These are phyloP conservation scores for Fragaria iinumae DNA, from an alignment of 306 rosid species.

Conservation along the genomic window DNA sequence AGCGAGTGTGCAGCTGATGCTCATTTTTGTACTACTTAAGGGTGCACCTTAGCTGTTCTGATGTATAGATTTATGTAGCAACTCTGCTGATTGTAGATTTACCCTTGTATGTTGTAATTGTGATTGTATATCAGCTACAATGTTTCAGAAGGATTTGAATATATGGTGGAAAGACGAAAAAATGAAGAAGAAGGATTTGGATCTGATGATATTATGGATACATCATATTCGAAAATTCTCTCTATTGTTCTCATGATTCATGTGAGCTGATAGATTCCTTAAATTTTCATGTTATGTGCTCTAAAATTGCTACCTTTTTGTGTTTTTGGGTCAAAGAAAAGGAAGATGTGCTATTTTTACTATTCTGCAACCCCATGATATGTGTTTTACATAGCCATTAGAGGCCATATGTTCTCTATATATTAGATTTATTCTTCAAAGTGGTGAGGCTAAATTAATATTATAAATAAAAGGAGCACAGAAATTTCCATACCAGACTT, in stretches of 20 bases:
- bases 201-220: not conserved
- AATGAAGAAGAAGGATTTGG: not conserved
- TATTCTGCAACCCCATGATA: not conserved
- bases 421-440: not conserved
- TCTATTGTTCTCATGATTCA: not conserved
- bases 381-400: no score
- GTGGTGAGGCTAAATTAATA: conserved; percentile 1
- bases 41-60: conserved; percentile 26
- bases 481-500: not conserved
- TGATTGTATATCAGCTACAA: conserved; percentile 24
- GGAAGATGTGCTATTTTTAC: not conserved
- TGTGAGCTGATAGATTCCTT: not conserved
- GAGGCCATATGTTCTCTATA: no score
- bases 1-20: conserved; percentile 3
- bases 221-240: no score
- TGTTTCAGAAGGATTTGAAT: conserved; percentile 6
- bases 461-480: no score
- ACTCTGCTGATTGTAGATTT: conserved; percentile 16
- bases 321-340: not conserved
- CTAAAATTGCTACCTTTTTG: not conserved
- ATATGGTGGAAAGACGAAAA: not conserved
- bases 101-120: conserved; percentile 14
- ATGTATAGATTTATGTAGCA: conserved; percentile 7
- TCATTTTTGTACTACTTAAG: conserved; percentile 7
- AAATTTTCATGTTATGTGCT: not conserved